Percentiles rank a stretch among this genome's conserved stretches.
Conservation (phyloP, 1,284 basidiomycete genomes). For the Ustilago sp. region DNA sequence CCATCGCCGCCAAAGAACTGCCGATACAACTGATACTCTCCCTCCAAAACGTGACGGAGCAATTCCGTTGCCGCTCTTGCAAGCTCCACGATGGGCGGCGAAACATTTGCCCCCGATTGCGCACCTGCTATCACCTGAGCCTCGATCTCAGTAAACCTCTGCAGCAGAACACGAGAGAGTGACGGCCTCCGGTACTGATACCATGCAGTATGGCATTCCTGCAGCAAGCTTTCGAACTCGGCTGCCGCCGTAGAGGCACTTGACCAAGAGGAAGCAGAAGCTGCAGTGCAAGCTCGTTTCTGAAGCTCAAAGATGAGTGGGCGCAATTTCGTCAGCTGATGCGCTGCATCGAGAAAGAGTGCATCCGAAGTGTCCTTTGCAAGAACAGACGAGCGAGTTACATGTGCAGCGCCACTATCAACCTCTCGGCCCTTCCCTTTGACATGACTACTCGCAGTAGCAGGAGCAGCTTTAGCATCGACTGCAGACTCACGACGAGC, state of each 20-base stretch:
- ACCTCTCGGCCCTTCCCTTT: slow-evolving; percentile 38
- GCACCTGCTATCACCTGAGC: background rate
- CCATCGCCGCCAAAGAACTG: slow-evolving; percentile 24
- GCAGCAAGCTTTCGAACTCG: slow-evolving; percentile 52
- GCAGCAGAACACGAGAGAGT: slow-evolving; percentile 33
- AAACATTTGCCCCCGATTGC: background rate
- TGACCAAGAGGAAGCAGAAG: slow-evolving; percentile 2
- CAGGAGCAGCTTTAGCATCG: background rate
- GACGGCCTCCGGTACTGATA: slow-evolving; percentile 45
- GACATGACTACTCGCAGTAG: background rate
- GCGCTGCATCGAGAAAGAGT: slow-evolving; percentile 20
- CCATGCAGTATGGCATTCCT: slow-evolving; percentile 55
- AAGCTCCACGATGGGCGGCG: slow-evolving; percentile 10
- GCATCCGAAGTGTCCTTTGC: background rate
- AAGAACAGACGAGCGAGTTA: background rate
- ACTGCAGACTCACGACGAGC: background rate
- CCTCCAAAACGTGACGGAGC: slow-evolving; percentile 19
- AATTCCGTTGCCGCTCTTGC: slow-evolving; percentile 13
- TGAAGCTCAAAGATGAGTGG: slow-evolving; percentile 52
- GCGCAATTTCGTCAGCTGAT: slow-evolving; percentile 36
- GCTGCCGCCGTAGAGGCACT: slow-evolving; percentile 39
- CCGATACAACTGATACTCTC: slow-evolving; percentile 31
- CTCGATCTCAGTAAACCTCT: slow-evolving; percentile 43
- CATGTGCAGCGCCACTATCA: slow-evolving; percentile 2
- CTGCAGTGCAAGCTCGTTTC: slow-evolving; percentile 22